Evolutionary conservation across 2,329 filamentous ascomycete genomes (phyloP).

Genomic region (Incumbomyces lentus): DNA sequence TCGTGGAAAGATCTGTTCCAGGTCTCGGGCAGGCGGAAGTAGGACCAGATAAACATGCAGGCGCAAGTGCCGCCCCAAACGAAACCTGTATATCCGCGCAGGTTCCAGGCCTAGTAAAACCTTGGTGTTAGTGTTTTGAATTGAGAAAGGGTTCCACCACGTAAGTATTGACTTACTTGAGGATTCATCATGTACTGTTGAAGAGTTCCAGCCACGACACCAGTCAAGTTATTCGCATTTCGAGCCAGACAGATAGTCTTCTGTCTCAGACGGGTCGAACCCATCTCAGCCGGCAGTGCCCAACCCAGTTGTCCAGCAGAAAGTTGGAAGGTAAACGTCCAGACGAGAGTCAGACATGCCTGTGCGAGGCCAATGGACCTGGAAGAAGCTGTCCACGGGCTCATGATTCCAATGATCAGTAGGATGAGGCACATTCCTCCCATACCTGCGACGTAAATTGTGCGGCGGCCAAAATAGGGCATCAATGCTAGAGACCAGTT

Average conservation of each 20-base stretch:
- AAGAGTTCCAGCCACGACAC: constrained; percentile 23
- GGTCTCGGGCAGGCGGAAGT: constrained; percentile 20
- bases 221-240: constrained; percentile 41
- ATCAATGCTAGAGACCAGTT: constrained; percentile 7
- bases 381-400: constrained; percentile 14
- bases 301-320: constrained; percentile 46
- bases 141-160: constrained; percentile 28
- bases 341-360: constrained; percentile 39
- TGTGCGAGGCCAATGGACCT: constrained; percentile 24
- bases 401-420: constrained; percentile 23
- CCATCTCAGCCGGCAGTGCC: constrained; percentile 42
- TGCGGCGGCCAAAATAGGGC: constrained; percentile 59
- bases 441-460: constrained; percentile 63
- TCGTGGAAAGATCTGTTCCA: constrained; percentile 8
- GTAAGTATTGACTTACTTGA: constrained; percentile 22
- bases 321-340: constrained; percentile 43
- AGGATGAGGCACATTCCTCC: constrained; percentile 62
- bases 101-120: constrained; percentile 19
- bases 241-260: constrained; percentile 47
- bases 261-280: constrained; percentile 43
- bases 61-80: constrained; percentile 22
- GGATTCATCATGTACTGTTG: constrained; percentile 26
- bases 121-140: constrained; percentile 7
- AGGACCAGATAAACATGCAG: constrained; percentile 22
- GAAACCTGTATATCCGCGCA: constrained; percentile 26